Percentiles rank a stretch among this genome's conserved stretches.
Conservation (phyloP, 768 basidiomycete genomes). For the Naganishia kalamii region DNA sequence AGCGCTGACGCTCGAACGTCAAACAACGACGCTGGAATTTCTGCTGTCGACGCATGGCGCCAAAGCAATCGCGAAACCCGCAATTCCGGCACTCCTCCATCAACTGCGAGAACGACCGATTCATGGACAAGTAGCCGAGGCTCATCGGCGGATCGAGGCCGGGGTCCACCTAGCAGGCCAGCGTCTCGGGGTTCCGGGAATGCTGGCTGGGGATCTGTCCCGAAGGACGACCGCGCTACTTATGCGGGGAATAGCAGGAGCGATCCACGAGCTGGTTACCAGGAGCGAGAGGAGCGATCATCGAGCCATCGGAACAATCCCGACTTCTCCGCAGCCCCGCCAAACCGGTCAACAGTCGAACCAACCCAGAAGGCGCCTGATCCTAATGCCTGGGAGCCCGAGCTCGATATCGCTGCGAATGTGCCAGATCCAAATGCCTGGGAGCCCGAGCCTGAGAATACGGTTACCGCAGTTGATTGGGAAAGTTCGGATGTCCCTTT, state of each 20-base stretch:
- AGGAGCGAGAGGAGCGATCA: too few species aligned
- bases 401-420: background rate
- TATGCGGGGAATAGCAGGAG: too few species aligned
- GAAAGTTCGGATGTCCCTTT: background rate
- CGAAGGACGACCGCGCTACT: background rate
- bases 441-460: slow-evolving; percentile 1
- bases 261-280: too few species aligned
- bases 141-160: background rate
- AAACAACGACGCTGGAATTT: too few species aligned
- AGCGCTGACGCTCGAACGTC: too few species aligned
- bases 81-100: too few species aligned
- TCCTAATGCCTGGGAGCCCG: slow-evolving; percentile 4
- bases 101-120: background rate
- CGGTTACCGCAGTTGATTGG: background rate
- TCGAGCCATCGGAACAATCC: too few species aligned
- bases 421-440: slow-evolving; percentile 11
- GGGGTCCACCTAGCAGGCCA: background rate
- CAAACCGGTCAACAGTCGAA: background rate
- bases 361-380: background rate
- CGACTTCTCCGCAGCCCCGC: too few species aligned
- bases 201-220: background rate
- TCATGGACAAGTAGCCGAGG: background rate
- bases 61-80: too few species aligned
- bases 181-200: background rate
- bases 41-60: too few species aligned